phyloP scores from a whole-genome alignment of 1,284 basidiomycete genomes.

The Pseudozyma sp. region DNA sequence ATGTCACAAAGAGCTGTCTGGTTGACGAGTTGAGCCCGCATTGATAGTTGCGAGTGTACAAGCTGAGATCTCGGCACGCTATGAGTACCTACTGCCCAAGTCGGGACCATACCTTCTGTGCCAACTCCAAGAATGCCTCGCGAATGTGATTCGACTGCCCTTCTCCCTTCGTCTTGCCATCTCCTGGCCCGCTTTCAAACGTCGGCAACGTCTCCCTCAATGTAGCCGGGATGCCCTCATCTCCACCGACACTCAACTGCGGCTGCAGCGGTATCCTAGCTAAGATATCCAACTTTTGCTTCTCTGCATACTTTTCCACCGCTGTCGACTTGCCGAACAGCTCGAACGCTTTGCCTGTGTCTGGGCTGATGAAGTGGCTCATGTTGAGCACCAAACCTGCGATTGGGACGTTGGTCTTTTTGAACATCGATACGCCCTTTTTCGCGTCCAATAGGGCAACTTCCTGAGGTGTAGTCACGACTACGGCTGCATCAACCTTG shows the following conservation, averaged over 20 bases:
- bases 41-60: not conserved
- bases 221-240: conserved; percentile 75
- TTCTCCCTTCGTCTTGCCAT: conserved; percentile 33
- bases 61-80: not conserved
- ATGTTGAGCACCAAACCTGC: conserved; percentile 90
- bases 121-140: conserved; percentile 44
- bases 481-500: conserved; percentile 60
- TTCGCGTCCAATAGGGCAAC: conserved; percentile 91
- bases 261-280: conserved; percentile 87
- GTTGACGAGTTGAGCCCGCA: not conserved
- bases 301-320: conserved; percentile 77
- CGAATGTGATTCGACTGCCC: conserved; percentile 22
- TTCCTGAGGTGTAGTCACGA: conserved; percentile 93
- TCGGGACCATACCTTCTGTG: conserved; percentile 35
- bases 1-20: too few relatives aligned
- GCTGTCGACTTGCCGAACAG: conserved; percentile 81
- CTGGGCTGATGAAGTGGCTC: conserved; percentile 85
- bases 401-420: conserved; percentile 88
- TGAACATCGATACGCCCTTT: conserved; percentile 93
- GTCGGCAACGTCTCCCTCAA: conserved; percentile 63
- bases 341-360: conserved; percentile 78
- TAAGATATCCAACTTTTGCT: conserved; percentile 77
- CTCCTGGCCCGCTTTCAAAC: conserved; percentile 26
- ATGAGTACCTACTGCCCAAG: conserved; percentile 7
- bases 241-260: conserved; percentile 80